phyloP scores from a whole-genome alignment of 768 basidiomycete species.

The Gautieria morchelliformis region DNA sequence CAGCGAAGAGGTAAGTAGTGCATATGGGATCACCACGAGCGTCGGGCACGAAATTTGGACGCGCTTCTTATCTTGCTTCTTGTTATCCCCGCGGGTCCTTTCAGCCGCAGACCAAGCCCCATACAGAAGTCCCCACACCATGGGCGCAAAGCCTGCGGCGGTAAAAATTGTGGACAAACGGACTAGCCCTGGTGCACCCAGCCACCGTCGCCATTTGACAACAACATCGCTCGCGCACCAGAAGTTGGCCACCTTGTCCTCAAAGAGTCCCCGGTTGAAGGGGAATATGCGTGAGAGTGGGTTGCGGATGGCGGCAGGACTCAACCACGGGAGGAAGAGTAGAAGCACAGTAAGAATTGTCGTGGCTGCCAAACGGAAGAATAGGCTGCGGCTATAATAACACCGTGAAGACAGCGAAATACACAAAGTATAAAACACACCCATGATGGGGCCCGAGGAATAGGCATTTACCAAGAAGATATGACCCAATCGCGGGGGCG shows the following conservation, averaged over 20 bases:
- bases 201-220: conserved; percentile 70
- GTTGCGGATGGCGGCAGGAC: conserved; percentile 43
- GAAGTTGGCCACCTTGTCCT: conserved; percentile 95
- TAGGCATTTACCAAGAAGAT: conserved; percentile 82
- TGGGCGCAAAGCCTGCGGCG: conserved; percentile 58
- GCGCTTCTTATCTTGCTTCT: neutral
- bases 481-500: conserved; percentile 84
- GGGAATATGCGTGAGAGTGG: conserved; percentile 83
- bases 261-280: conserved; percentile 82
- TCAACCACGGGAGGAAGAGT: conserved; percentile 74
- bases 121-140: conserved; percentile 36
- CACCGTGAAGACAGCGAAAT: neutral
- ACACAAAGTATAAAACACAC: conserved; percentile 32
- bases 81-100: neutral
- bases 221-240: conserved; percentile 92
- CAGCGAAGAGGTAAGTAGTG: conserved; percentile 71
- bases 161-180: conserved; percentile 62
- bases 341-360: conserved; percentile 56
- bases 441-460: conserved; percentile 64
- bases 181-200: conserved; percentile 39
- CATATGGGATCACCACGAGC: conserved; percentile 66
- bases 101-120: conserved; percentile 22
- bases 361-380: conserved; percentile 54
- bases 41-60: conserved; percentile 35
- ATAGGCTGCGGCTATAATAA: conserved; percentile 35